Base-by-base conservation (phyloP, 148 eudicot genomes). In the Simmondsia chinensis region DNA sequence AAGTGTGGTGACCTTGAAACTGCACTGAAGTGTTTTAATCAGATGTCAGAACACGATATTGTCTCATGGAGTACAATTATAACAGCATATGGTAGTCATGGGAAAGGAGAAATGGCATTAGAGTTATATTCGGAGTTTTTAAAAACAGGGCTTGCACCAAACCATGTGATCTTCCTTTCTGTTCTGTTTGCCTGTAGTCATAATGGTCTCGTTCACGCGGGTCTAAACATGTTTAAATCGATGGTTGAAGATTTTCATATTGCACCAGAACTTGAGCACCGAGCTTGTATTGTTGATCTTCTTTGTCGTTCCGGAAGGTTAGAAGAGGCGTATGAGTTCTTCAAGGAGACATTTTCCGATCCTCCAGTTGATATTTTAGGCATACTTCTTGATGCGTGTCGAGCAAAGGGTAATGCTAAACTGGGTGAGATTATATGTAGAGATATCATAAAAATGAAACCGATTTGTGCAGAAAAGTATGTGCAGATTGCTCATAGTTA, bases 261-360 rank as follows among this genome's bases (percentile, higher is more conserved):
- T 0, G 50, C 71, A 50, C 95, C 97, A 41, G 68, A 74, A 44
- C 56, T 75, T 20, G 87, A 84, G 43, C 97, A 84, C 54, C 61
- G 71, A 43, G 79, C 84, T 43, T 89, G 95, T 54, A 37, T 89
- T 50, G 87, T 89, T 46, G 97, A 89, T 63, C 76, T 89, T 38
- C 64, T 84, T n/a, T 69, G 95, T 61, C 79, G 97, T 61, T 87
- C 93, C 18, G 84, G 95, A 18, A 75, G 72, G 62, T 58, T 89
- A 2, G 57, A 65, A 61, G 74, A 89, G 10, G 97, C 97, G 21
- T 81, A 77, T 38, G 46, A 69, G 3, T 84, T 84, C 47, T 66
- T 75, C 48, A 64, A 48, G 55, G 69, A 33, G 33, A 66, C 56
- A 75, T 65, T 81, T 48, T 33, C 63, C 6, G 68, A 71, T 48